phyloP scores from a whole-genome alignment of 2,329 filamentous ascomycete genomes.

The Penicillium sp. region DNA sequence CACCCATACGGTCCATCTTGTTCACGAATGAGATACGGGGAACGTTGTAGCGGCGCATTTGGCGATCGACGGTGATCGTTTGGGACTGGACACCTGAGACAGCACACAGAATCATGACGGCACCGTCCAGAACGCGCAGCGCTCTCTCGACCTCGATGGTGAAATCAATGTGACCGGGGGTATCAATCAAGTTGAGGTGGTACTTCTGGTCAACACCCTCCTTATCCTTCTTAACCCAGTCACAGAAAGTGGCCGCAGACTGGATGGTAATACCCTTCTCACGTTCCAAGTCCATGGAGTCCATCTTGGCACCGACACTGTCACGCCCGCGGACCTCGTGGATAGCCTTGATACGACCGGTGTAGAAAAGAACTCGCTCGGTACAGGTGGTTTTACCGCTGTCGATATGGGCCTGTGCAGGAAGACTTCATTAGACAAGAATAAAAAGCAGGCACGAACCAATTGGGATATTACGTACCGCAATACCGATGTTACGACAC shows the following conservation, averaged over 20 bases:
- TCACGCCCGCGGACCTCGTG: constrained; percentile 92
- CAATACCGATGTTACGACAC: constrained; percentile 97
- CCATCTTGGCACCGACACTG: constrained; percentile 97
- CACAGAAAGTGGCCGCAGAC: constrained; percentile 94
- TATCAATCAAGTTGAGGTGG: constrained; percentile 98
- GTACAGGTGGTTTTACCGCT: constrained; percentile 97
- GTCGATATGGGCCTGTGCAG: constrained; percentile 83
- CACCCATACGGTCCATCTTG: constrained; percentile 99
- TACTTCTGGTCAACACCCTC: constrained; percentile 84
- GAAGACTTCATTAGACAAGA: constrained; percentile 11
- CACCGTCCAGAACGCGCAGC: constrained; percentile 89
- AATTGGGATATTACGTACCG: constrained; percentile 56
- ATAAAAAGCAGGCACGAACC: neutral
- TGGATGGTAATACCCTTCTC: constrained; percentile 99
- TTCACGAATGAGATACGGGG: constrained; percentile 96
- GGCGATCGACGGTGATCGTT: constrained; percentile 95
- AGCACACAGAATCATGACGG: constrained; percentile 97
- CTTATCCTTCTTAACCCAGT: constrained; percentile 82
- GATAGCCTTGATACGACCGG: constrained; percentile 91
- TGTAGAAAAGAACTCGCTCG: constrained; percentile 97
- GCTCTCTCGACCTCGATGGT: constrained; percentile 98
- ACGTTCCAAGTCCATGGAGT: constrained; percentile 97
- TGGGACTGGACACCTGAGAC: constrained; percentile 97
- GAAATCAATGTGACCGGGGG: constrained; percentile 97
- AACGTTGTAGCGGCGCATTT: constrained; percentile 98